Conservation (phyloP, 345 rosid genomes). For the Hevea brasiliensis region DNA sequence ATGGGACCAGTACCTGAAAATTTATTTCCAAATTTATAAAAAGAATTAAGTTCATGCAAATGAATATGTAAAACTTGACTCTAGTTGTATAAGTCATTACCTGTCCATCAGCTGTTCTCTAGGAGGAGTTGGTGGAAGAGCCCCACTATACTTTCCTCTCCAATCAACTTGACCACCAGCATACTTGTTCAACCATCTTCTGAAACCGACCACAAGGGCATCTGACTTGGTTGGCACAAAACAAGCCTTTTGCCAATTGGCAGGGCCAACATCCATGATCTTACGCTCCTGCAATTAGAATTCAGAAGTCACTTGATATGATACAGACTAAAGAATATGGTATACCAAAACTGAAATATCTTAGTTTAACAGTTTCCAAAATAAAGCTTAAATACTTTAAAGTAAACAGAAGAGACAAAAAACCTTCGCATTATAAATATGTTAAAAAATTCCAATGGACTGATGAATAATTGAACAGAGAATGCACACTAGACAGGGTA, state of each 20-base stretch:
- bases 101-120: constrained; percentile 80
- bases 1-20: constrained; percentile 54
- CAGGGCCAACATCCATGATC: constrained; percentile 58
- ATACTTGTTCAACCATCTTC: constrained; percentile 77
- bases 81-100: constrained; percentile 26
- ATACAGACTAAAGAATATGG: neutral
- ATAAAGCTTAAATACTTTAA: neutral
- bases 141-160: constrained; percentile 60
- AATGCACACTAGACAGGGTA: neutral
- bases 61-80: neutral
- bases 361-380: neutral
- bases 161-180: constrained; percentile 64
- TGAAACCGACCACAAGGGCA: constrained; percentile 64
- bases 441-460: too few relatives aligned
- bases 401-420: neutral
- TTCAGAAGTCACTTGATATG: neutral
- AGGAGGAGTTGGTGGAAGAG: constrained; percentile 72
- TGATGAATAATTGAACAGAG: neutral
- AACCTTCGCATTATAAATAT: too few relatives aligned
- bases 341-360: neutral
- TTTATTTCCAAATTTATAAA: neutral
- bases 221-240: constrained; percentile 83
- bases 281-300: constrained; percentile 60
- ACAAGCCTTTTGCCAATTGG: constrained; percentile 85
- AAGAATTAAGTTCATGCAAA: too few relatives aligned